Base-by-base conservation (phyloP, 2,329 filamentous ascomycete species). In the Scleromitrula shiraiana region DNA sequence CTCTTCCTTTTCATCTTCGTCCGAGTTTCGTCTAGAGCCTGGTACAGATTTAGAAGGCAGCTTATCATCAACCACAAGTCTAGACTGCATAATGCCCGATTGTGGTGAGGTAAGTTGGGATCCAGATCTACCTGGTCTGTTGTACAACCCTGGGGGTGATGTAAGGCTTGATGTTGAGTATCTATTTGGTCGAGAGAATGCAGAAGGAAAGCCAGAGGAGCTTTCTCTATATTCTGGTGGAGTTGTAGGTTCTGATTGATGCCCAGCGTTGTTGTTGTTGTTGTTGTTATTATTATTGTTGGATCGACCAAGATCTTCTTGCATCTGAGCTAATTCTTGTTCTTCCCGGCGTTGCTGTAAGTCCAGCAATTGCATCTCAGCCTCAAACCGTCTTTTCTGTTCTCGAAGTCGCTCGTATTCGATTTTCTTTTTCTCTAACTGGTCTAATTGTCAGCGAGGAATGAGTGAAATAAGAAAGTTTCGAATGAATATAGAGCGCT, bases 241-340 rank as follows among this genome's bases (percentile, higher is more conserved):
- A 19, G 93, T 98, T 2, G 93, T 96, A 14, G 93, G 93, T 69
- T 97, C 91, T 59, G 88, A 95, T 64, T 94, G 87, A 60, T 90
- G 85, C 46, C 86, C 86, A 32, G 49, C 49, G 41, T 44, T 55
- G 59, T 74, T 64, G 50, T 67, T 71, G 59, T 56, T 64, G 19
- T 46, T 46, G 60, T 56, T 64, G 50, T 67, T 71, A 60, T 56
- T 64, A n/a, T 46, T 46, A 60, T 56, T 64, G 56, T 67, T 70
- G 50, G 75, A 74, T 54, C 77, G 72, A 35, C 74, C 74, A 49
- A 94, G 75, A 58, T 93, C 86, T 58, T 88, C 83, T 61, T 89
- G 84, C 71, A 97, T 85, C 65, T 87, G 82, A 50, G 85, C 81
- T 60, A 95, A 82, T 63, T 95, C 89, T 59, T 85, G 78, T 64